Evolutionary conservation across 2,329 filamentous ascomycete genomes (phyloP).

Genomic region (Cladobotryum mycophilum): DNA sequence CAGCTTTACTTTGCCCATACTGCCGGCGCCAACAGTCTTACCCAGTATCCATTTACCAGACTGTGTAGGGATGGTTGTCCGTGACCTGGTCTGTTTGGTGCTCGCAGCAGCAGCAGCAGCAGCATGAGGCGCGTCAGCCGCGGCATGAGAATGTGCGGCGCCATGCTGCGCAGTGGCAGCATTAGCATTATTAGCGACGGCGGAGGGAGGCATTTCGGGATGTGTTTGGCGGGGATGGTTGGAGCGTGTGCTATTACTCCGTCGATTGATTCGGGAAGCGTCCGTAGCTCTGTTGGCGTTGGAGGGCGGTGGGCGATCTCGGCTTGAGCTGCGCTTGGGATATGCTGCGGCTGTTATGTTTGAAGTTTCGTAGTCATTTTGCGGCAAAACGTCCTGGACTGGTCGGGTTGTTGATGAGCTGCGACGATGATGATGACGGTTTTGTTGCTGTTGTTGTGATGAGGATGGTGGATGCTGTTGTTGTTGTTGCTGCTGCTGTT

Average conservation of each 20-base stretch:
- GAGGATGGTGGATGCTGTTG: constrained; percentile 16
- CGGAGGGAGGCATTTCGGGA: constrained; percentile 45
- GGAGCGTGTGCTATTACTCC: constrained; percentile 47
- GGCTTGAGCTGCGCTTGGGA: constrained; percentile 58
- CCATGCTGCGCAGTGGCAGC: constrained; percentile 45
- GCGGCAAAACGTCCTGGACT: constrained; percentile 40
- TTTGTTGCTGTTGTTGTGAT: constrained; percentile 19
- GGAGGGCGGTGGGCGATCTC: constrained; percentile 45
- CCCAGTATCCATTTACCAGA: constrained; percentile 92
- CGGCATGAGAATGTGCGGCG: constrained; percentile 34
- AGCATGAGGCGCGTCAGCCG: constrained; percentile 30
- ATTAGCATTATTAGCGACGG: constrained; percentile 47
- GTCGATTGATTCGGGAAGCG: constrained; percentile 36
- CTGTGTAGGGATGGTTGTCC: constrained; percentile 81
- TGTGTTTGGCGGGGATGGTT: constrained; percentile 30
- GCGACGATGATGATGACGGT: constrained; percentile 33
- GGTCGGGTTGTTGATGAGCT: constrained; percentile 37
- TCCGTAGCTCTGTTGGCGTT: constrained; percentile 37
- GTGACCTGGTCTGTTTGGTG: constrained; percentile 48
- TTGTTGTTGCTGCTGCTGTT: constrained; percentile 21
- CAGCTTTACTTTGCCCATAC: constrained; percentile 98
- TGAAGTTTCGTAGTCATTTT: constrained; percentile 68
- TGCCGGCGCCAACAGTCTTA: constrained; percentile 94
- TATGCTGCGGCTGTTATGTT: constrained; percentile 53
- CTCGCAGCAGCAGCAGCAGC: constrained; percentile 30